Base-by-base conservation (phyloP, 306 rosid species). In the Pyrus communis region DNA sequence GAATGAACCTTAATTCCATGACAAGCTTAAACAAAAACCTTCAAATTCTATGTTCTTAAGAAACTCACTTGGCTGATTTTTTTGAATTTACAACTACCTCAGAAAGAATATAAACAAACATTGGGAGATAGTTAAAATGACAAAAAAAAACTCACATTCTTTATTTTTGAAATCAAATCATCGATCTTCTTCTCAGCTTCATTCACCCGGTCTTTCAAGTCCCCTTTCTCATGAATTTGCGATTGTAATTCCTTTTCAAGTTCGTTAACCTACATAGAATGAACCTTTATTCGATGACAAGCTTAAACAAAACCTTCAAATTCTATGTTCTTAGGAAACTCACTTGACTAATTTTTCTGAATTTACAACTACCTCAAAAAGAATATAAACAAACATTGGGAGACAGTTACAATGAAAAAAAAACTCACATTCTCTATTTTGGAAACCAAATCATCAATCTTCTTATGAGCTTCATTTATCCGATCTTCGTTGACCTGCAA, bases 401-500 rank as follows among this genome's bases (percentile, higher is more conserved):
- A 17, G 2, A 76, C 11, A 22, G n/a, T 21, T 8, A 52, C 40
- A 30, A 25, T 58, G 69, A 30, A 4, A 57, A 21, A 75, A 52
- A 23, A 81, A 79, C 93, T 84, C 81, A 91, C 99, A 66, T 82
- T 83, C 69, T 81, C 88, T 65, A 91, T 72, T 82, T 88, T 89
- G 55, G 79, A 88, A 84, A 86, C 73, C 90, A 91, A 82, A 75
- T 82, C 88, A 22, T 70, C 40, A 45, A 82, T 79, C 82, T 86
- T 88, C 79, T 78, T 86, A 82, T 90, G 88, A 33, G 87, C 89
- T 61, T 83, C 86, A 70, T 80, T 85, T 68, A 86, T 80, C 54
- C 84, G 84, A 64, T 90, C 62, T 86, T 87, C 85, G 60, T 86
- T 90, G 68, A 84, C 90, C 98, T 92, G 89, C 60, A 83, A 13